Base-by-base conservation (phyloP, 2,329 filamentous ascomycete species). In the Periconia digitata region DNA sequence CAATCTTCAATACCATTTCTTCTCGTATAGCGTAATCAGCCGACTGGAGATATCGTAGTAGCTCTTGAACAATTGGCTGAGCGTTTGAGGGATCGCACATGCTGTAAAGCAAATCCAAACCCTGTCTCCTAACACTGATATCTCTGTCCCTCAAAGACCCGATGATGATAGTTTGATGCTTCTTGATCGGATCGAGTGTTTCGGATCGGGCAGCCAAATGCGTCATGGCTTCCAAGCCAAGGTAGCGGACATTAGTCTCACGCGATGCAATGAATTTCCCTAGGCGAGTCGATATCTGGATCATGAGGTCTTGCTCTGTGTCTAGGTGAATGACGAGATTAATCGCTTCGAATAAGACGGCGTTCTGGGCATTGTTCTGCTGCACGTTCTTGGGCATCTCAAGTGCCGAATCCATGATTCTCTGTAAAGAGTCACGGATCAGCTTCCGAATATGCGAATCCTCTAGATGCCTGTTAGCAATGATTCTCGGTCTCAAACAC, bases 1-100 rank as follows among this genome's bases (percentile, higher is more conserved):
- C 94, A 72, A 99, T 96, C 76, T 99, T 99, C 54, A 99, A 79
- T 3, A 97, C 94, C 94, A 99, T 99, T 72, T 99, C 94, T 75
- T 99, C 95, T 55, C 95, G 85, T 62, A 99, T 96, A 5, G 92
- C 92, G 71, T 96, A 99, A 72, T 99, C 94, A 40, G 94, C 94
- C 47, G 90, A 96, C 66, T 96, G 92, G 8, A 99, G 82, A 71
- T 96, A 97, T 59, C 92, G 90, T 44, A 99, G 76, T 43, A 99
- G 84, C 74, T 99, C 94, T 51, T 89, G 87, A 34, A 99, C 94
- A 58, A 99, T 95, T 8, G 90, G 86, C 56, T 90, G 88, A 7
- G 94, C 91, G 72, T 99, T 99, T n/a, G 86, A 86, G 27, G 89
- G 84, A 72, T 99, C 94, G 71, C 95, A 99, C 94, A 99, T 99